Evolutionary conservation across 2,329 filamentous ascomycete genomes (phyloP), one percentile per base, ranked within the genome.

Genomic region (Penicillium brasilianum): DNA sequence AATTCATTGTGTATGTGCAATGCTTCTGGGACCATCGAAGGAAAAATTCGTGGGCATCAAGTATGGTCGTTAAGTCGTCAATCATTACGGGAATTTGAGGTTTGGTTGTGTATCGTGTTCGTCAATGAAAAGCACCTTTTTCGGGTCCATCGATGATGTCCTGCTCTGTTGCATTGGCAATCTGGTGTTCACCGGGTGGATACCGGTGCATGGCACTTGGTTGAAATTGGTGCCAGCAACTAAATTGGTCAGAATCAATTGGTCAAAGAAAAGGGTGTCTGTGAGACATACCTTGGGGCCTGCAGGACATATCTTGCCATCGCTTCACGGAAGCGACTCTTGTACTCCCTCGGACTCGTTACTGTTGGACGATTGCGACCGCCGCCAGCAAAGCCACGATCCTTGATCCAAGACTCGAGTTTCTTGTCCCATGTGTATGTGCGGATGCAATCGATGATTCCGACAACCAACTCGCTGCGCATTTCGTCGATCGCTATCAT

Each of bases 371-470:
- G 86, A 69, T 89, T 89, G 77, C 89, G 89, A 71, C 96, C 91
- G 59, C 90, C 87, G 32, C 89, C 88, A 60, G 89, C 90, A 71
- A 93, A 92, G 0, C 91, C 95, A 41, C 94, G 90, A 73, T 98
- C 93, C 78, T 99, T 99, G 84, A 99, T 97, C 95, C 95, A 99
- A 57, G 90, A 95, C 80, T 99, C 95, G n/a, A 99, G 86, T 75
- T 97, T 97, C 84, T 99, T 99, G 81, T 99, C 95, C 93, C 95
- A 99, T 0, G 95, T 99, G 75, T 98, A 99, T 0, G 95, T 99
- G 58, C 95, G 88, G 68, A 99, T 98, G 76, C 95, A 98, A 76
- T 99, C 94, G 66, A 99, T 98, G 71, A 99, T 98, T 4, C 95
- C 95, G 2, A 99, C 93, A 14, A 98, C 92, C 14, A 99, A 86